phyloP scores from a whole-genome alignment of 371 early-diverging fungal genomes.

The Syncephalastrum racemosum region DNA sequence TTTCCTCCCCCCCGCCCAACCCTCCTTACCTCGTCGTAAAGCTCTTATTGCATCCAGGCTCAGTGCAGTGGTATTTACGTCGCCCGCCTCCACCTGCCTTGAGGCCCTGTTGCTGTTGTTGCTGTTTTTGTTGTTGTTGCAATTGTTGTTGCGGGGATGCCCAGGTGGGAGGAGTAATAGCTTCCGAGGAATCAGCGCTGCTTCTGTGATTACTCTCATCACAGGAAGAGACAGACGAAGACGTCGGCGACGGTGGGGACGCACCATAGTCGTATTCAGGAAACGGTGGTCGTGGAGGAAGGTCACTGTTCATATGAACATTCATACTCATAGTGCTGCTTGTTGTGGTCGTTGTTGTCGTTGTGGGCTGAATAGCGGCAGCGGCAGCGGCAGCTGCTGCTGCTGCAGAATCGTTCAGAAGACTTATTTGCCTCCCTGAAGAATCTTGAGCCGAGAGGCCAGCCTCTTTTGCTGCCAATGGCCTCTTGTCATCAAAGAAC shows the following conservation, averaged over 20 bases:
- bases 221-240: slow-evolving; percentile 14
- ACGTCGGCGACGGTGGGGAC: not conserved
- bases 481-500: slow-evolving; percentile 12
- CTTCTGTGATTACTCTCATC: slow-evolving; percentile 3
- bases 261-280: too few relatives aligned
- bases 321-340: not conserved
- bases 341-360: slow-evolving; percentile 3
- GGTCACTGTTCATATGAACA: too few relatives aligned
- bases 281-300: too few relatives aligned
- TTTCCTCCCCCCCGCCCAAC: too few relatives aligned
- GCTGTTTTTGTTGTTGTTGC: slow-evolving; percentile 10
- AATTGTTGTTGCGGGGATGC: not conserved
- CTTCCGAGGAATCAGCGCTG: not conserved
- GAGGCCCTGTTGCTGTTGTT: slow-evolving; percentile 10
- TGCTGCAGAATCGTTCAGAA: slow-evolving; percentile 18
- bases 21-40: slow-evolving; percentile 55
- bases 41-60: slow-evolving; percentile 49
- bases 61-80: slow-evolving; percentile 48
- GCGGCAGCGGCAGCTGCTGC: slow-evolving; percentile 2
- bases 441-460: slow-evolving; percentile 26
- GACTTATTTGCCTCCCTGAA: slow-evolving; percentile 29
- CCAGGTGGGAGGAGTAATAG: slow-evolving; percentile 2
- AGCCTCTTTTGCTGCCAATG: slow-evolving; percentile 11
- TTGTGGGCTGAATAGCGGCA: not conserved
- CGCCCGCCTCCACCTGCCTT: not conserved